Evolutionary conservation across 129 eudicot genomes (phyloP), one percentile per base, ranked within the genome.

Genomic region (Erigeron canadensis): DNA sequence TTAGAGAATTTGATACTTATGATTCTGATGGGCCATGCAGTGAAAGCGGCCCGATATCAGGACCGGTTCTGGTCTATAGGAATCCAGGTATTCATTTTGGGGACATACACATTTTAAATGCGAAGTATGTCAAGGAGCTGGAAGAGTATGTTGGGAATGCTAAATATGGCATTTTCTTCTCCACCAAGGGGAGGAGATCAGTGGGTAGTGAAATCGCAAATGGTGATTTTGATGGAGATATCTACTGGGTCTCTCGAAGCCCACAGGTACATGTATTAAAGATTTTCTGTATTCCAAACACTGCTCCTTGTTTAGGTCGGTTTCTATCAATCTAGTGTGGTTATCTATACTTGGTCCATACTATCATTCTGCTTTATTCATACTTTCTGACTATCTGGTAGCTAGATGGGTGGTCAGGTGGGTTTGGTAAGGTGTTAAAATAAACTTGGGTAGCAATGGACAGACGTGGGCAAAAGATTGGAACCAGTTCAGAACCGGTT

Each of bases 201-300:
- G 85, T 87, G 22, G 92, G 90, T 46, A 83, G 77, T 38, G 90
- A 89, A 86, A 89, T 93, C 62, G 96, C 95, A 4, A 83, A 86
- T 21, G 96, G 96, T 60, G 96, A 93, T 74, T 87, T 85, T 74
- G 98, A 93, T 72, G 98, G 98, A 18, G 98, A 93, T 60, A 55
- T 67, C 72, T 93, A 93, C 51, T 93, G 96, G 96, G 90, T 93
- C 62, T 93, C 89, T 37, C 72, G 73, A 70, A 78, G 75, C 69
- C 79, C 80, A 46, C 64, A 85, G 88, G 96, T 93, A 70, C 3
- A 28, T 28, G 34, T 28, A 28, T 28, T 28, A 28, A 28, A 28
- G 3, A 28, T 28, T 23, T 23, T 28, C 34, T 28, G 34, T 28
- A 1, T 28, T 28, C 3, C 34, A 28, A 28, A 28, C 34, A 28